phyloP scores from a whole-genome alignment of 768 basidiomycete genomes.

The Boletus speciosus region DNA sequence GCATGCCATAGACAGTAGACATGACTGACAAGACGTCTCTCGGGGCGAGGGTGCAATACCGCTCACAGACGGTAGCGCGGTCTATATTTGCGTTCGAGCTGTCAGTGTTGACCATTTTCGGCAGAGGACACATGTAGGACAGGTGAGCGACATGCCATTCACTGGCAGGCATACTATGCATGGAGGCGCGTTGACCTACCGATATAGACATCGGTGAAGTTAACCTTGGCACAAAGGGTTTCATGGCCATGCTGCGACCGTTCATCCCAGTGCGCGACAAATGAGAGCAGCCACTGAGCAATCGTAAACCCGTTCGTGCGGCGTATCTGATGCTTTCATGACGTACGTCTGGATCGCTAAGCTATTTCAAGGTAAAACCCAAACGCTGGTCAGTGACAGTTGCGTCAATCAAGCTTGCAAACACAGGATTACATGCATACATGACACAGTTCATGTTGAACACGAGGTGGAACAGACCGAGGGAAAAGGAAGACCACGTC shows the following conservation, averaged over 20 bases:
- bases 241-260: slow-evolving; percentile 19
- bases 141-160: slow-evolving; percentile 16
- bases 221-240: slow-evolving; percentile 13
- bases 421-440: slow-evolving; percentile 16
- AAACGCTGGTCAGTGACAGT: slow-evolving; percentile 12
- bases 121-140: slow-evolving; percentile 16
- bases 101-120: slow-evolving; percentile 20
- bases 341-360: slow-evolving; percentile 24
- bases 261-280: slow-evolving; percentile 10
- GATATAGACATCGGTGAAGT: slow-evolving; percentile 13
- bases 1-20: slow-evolving; percentile 49
- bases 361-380: slow-evolving; percentile 25
- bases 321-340: slow-evolving; percentile 6
- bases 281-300: slow-evolving; percentile 12
- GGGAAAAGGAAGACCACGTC: slow-evolving; percentile 5
- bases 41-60: neutral
- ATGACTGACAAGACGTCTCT: slow-evolving; percentile 11
- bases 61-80: neutral
- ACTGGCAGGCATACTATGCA: slow-evolving; percentile 16
- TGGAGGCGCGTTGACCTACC: slow-evolving; percentile 19
- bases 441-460: slow-evolving; percentile 16
- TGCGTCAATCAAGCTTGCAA: slow-evolving; percentile 8
- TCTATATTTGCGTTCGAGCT: slow-evolving; percentile 24
- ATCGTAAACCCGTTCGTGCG: slow-evolving; percentile 12
- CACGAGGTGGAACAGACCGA: slow-evolving; percentile 20